Evolutionary conservation across 1,139 yeast species (phyloP), one percentile per base, ranked within the genome.

Genomic region (Kurtzmaniella quercitrusa): DNA sequence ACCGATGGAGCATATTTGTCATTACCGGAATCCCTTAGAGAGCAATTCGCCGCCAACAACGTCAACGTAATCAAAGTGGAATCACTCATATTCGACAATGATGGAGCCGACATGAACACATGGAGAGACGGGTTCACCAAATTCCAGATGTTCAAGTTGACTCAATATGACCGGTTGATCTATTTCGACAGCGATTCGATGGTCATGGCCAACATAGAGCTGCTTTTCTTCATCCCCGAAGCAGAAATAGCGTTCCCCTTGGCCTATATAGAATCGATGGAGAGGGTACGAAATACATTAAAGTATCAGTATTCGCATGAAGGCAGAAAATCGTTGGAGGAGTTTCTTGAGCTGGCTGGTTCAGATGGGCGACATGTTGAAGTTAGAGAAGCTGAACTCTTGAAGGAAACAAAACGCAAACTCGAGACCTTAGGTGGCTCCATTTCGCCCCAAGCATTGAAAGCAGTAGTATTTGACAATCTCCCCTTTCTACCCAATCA

Each of bases 151-250:
- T 43, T 43, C 16, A 36, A 34, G 53, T 66, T 38, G 58, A 54
- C 38, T 29, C 56, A 27, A 49, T 64, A 4, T 53, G 70, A 72
- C n/a, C 55, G 79, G 37, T 53, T 77, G 12, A 56, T 77, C 7
- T 72, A 67, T 50, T 45, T 77, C 51, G 77, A 71, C 48, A 63
- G 69, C 29, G 76, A 71, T 53, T 67, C 71, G 2, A 46, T 54
- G 3, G 47, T 60, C 21, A 29, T 58, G 5, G 52, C 50, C 21
- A 56, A 60, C 24, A 47, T 77, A 54, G 82, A 77, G 57, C 77
- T 75, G 44, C 50, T 76, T 38, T 77, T 77, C 51, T 72, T 74
- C 46, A 38, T 73, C 9, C 79, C 79, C 10, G 64, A 62, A 1
- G 56, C 62, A 16, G 51, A 58, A 42, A 46, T 68, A 24, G 68